Evolutionary conservation across 257 asterid genomes (phyloP).

Genomic region (Nyctanthes arbortristis): DNA sequence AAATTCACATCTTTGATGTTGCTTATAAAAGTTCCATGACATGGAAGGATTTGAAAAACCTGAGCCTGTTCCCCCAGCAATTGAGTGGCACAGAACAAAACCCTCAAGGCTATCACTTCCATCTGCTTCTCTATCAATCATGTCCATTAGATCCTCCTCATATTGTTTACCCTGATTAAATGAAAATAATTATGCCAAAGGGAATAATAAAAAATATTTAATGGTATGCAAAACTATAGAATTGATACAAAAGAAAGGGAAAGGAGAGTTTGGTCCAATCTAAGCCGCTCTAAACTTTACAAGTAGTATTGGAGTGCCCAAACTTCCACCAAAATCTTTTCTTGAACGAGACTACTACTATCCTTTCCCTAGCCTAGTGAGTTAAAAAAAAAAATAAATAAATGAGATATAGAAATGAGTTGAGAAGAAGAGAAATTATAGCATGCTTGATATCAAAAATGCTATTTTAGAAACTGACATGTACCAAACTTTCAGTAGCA

Average conservation of each 20-base stretch:
- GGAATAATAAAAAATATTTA: not conserved
- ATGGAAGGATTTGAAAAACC: constrained; percentile 40
- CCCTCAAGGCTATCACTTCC: constrained; percentile 99
- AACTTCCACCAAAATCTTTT: too few relatives aligned
- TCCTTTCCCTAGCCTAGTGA: too few relatives aligned
- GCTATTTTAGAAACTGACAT: not conserved
- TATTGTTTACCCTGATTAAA: constrained; percentile 81
- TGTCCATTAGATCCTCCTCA: constrained; percentile 98
- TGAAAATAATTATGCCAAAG: constrained; percentile 15
- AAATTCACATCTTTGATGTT: constrained; percentile 5
- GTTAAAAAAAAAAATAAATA: too few relatives aligned
- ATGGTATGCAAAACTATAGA: too few relatives aligned
- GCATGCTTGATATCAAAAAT: not conserved
- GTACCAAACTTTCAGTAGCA: not conserved
- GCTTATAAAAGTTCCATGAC: constrained; percentile 6
- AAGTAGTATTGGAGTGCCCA: too few relatives aligned
- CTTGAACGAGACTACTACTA: too few relatives aligned
- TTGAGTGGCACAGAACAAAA: constrained; percentile 96
- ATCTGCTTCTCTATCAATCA: constrained; percentile 99
- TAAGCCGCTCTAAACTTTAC: too few relatives aligned
- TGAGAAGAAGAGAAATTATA: too few relatives aligned
- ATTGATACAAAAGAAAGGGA: not conserved
- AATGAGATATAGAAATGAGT: too few relatives aligned
- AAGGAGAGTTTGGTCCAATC: too few relatives aligned
- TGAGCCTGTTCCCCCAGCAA: constrained; percentile 99